These are phyloP conservation scores for Gautieria morchelliformis DNA, from an alignment of 768 basidiomycete species.

Conservation along the genomic window DNA sequence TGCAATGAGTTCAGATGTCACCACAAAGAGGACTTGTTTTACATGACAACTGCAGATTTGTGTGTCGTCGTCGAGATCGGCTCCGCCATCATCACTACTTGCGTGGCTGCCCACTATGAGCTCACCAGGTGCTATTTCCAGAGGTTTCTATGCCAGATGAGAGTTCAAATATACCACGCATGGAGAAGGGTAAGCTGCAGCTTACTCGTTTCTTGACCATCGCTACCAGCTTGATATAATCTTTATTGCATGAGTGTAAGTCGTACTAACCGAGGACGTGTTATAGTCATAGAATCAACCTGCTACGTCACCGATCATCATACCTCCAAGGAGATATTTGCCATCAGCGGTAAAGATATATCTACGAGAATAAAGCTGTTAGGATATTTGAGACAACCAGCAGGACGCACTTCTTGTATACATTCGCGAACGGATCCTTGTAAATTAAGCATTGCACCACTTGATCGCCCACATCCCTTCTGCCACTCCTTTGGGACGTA, in stretches of 20 bases:
- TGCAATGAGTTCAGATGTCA: not conserved
- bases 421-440: constrained; percentile 58
- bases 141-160: constrained; percentile 37
- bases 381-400: not conserved
- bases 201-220: constrained; percentile 59
- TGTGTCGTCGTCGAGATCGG: constrained; percentile 60
- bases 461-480: constrained; percentile 20
- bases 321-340: constrained; percentile 62
- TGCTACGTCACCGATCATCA: constrained; percentile 61
- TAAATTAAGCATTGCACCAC: constrained; percentile 55
- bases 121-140: constrained; percentile 54
- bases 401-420: constrained; percentile 50
- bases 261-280: not conserved
- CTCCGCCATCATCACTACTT: constrained; percentile 46
- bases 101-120: constrained; percentile 51
- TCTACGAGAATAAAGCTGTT: constrained; percentile 14
- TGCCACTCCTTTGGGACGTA: not conserved
- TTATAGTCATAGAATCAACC: not conserved
- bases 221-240: constrained; percentile 61
- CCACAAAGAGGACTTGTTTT: constrained; percentile 9
- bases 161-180: not conserved
- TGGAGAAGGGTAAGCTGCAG: not conserved
- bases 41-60: constrained; percentile 67
- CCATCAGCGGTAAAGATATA: constrained; percentile 67
- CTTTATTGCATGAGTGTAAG: constrained; percentile 26